phyloP scores from a whole-genome alignment of 331 rosid species.

The Rosa hybrid region DNA sequence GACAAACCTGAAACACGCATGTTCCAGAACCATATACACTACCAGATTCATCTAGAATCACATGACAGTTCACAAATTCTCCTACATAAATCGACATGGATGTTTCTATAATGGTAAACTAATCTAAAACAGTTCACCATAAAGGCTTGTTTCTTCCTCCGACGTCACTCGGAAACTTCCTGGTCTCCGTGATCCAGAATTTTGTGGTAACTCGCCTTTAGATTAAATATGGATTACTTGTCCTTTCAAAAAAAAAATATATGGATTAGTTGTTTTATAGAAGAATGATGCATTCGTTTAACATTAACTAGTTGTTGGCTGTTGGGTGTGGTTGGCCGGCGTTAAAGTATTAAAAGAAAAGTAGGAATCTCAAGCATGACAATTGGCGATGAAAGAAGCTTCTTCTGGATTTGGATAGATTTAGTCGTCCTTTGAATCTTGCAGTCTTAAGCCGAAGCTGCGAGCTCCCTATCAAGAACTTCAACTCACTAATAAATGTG shows the following conservation, averaged over 20 bases:
- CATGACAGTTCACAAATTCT: background rate
- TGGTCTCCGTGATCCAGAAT: background rate
- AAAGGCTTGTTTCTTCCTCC: background rate
- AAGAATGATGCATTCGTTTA: background rate
- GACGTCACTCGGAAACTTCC: background rate
- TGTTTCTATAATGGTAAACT: background rate
- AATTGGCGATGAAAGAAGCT: slow-evolving; percentile 22
- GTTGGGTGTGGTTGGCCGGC: slow-evolving; percentile 23
- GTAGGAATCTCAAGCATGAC: slow-evolving; percentile 21
- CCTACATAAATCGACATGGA: background rate
- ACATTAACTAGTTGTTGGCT: slow-evolving; percentile 13
- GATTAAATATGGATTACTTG: background rate
- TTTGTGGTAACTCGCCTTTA: background rate
- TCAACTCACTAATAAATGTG: background rate
- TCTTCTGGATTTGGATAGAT: slow-evolving; percentile 22
- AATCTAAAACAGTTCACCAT: background rate
- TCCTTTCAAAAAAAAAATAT: background rate
- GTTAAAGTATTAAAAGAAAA: slow-evolving; percentile 25
- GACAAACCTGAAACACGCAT: background rate
- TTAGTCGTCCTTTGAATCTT: slow-evolving; percentile 1
- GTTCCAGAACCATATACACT: background rate
- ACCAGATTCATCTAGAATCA: background rate
- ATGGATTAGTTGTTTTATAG: background rate
- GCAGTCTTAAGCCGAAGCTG: background rate
- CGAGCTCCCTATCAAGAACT: background rate